Percentiles rank a stretch among this genome's conserved stretches.
Conservation (phyloP, 1,139 yeast species). For the Blastobotrys serpentis region DNA sequence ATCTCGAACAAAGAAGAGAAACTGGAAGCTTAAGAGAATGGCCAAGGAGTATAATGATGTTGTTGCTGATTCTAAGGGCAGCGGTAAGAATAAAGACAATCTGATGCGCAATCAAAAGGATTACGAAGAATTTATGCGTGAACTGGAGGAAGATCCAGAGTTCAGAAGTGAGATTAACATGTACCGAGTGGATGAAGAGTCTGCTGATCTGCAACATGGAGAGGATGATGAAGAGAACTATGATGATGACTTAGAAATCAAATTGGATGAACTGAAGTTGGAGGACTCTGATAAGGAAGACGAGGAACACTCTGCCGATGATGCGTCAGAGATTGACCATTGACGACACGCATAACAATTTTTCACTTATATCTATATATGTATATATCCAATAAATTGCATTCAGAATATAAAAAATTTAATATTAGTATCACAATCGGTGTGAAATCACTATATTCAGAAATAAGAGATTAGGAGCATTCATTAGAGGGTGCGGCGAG, state of each 20-base stretch:
- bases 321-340: constrained; percentile 48
- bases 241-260: constrained; percentile 37
- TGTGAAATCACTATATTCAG: too few species aligned
- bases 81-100: constrained; percentile 56
- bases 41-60: constrained; percentile 86
- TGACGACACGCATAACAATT: background rate
- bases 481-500: too few species aligned
- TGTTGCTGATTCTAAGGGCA: constrained; percentile 36
- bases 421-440: too few species aligned
- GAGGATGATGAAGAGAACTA: constrained; percentile 42
- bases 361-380: background rate
- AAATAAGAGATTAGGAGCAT: too few species aligned
- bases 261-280: constrained; percentile 20
- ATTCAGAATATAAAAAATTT: background rate
- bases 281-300: constrained; percentile 30
- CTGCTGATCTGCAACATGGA: constrained; percentile 26
- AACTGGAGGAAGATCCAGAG: constrained; percentile 92
- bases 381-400: background rate
- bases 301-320: constrained; percentile 58
- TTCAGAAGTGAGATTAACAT: constrained; percentile 82
- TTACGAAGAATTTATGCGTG: constrained; percentile 77
- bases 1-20: constrained; percentile 66
- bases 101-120: constrained; percentile 83
- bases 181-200: constrained; percentile 54
- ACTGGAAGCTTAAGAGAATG: constrained; percentile 97